Evolutionary conservation across 495 filamentous ascomycete species (phyloP).

Genomic region (Pseudevernia furfuracea): DNA sequence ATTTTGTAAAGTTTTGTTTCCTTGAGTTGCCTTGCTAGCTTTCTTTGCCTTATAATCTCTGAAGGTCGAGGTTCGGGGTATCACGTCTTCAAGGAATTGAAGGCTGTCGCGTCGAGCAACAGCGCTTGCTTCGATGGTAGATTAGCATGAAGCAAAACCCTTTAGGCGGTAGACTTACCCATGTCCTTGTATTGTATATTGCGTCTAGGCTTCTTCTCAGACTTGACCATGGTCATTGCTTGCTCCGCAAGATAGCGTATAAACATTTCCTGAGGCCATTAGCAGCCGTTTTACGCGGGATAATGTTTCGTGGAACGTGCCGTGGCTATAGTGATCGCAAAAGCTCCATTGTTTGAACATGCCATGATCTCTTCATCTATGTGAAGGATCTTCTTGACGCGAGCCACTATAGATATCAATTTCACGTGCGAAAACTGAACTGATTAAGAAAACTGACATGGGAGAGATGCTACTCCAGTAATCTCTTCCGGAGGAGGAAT

Average conservation of each 20-base stretch:
- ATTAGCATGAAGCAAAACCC: background rate
- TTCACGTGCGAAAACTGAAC: background rate
- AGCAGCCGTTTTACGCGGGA: background rate
- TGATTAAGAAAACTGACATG: constrained; percentile 51
- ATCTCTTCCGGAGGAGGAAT: constrained; percentile 73
- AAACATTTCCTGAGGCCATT: constrained; percentile 71
- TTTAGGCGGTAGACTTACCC: constrained; percentile 39
- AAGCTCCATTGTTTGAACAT: constrained; percentile 90
- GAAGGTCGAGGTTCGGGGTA: constrained; percentile 76
- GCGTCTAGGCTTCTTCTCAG: constrained; percentile 82
- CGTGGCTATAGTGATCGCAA: constrained; percentile 85
- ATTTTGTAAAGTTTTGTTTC: constrained; percentile 39
- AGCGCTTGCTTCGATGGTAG: constrained; percentile 55
- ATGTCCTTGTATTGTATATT: constrained; percentile 96
- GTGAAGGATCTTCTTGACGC: constrained; percentile 88
- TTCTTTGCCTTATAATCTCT: constrained; percentile 67
- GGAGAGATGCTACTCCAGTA: constrained; percentile 76
- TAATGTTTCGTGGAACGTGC: constrained; percentile 36
- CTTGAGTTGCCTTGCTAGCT: constrained; percentile 41
- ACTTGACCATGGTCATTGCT: constrained; percentile 77
- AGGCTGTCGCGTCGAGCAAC: constrained; percentile 87
- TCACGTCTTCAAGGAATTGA: constrained; percentile 86
- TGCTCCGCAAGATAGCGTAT: constrained; percentile 84
- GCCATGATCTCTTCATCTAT: constrained; percentile 75
- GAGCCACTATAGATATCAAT: constrained; percentile 54